Percentiles rank a stretch among this genome's conserved stretches.
phyloP scores from a whole-genome alignment of 441 rosid genomes.

The Bruguiera hainesii region DNA sequence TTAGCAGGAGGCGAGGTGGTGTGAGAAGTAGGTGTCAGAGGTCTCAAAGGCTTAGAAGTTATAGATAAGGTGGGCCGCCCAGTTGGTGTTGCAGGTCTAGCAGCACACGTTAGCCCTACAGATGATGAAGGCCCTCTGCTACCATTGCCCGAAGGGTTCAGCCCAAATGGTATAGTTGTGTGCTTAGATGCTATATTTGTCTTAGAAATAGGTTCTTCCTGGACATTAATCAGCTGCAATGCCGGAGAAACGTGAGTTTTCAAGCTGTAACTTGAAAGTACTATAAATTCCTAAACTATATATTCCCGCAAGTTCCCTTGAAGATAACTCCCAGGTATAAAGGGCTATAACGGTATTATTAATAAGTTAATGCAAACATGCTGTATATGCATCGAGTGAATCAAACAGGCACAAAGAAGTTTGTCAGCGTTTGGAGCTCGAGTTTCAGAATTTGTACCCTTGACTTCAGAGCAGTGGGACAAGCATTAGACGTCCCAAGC shows the following conservation, averaged over 20 bases:
- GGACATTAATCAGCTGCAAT: slow-evolving; percentile 62
- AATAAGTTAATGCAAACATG: not conserved
- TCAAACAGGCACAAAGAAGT: not conserved
- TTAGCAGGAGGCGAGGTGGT: slow-evolving; percentile 42
- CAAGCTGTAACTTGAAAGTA: slow-evolving; percentile 19
- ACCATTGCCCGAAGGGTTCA: slow-evolving; percentile 29
- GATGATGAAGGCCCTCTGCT: slow-evolving; percentile 60
- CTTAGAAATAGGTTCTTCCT: slow-evolving; percentile 48
- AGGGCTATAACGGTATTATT: not conserved
- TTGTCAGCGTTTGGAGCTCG: slow-evolving; percentile 17
- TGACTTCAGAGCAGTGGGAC: slow-evolving; percentile 46
- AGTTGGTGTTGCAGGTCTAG: slow-evolving; percentile 56
- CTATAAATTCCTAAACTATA: slow-evolving; percentile 11
- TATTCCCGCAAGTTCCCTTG: not conserved
- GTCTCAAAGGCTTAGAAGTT: slow-evolving; percentile 43
- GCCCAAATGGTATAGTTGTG: slow-evolving; percentile 20
- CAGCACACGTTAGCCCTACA: slow-evolving; percentile 30
- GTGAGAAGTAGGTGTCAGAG: slow-evolving; percentile 60
- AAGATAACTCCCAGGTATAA: not conserved
- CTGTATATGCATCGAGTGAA: slow-evolving; percentile 2
- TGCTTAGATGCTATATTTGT: slow-evolving; percentile 28
- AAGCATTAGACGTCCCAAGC: slow-evolving; percentile 42
- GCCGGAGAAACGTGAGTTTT: slow-evolving; percentile 24
- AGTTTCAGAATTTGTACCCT: slow-evolving; percentile 48
- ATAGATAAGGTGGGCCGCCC: slow-evolving; percentile 39